These are phyloP conservation scores for Ceriops tagal DNA, from an alignment of 345 rosid genomes.

Conservation along the genomic window DNA sequence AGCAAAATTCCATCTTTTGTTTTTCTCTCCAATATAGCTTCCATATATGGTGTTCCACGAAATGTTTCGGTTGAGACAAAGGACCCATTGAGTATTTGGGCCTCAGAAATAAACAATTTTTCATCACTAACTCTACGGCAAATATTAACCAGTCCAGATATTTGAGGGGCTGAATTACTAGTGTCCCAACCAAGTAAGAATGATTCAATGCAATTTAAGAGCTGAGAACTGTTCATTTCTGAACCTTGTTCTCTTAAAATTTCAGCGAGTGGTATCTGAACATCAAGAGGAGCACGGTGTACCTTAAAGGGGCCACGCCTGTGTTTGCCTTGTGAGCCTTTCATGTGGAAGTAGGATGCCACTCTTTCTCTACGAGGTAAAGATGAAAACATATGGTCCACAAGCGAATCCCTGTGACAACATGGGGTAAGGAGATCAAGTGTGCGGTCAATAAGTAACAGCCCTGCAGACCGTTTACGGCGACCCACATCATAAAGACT, in stretches of 20 bases:
- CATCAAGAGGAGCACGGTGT: slow-evolving; percentile 63
- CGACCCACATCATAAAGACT: slow-evolving; percentile 98
- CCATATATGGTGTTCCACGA: slow-evolving; percentile 78
- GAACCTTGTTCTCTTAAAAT: slow-evolving; percentile 48
- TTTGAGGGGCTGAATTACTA: slow-evolving; percentile 34
- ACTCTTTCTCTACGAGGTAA: slow-evolving; percentile 70
- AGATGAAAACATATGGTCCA: slow-evolving; percentile 76
- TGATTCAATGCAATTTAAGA: slow-evolving; percentile 56
- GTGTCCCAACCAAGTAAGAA: slow-evolving; percentile 74
- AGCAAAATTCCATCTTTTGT: slow-evolving; percentile 78
- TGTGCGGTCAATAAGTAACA: slow-evolving; percentile 84
- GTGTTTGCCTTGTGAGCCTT: slow-evolving; percentile 50
- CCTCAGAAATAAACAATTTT: slow-evolving; percentile 31
- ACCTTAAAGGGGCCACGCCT: slow-evolving; percentile 44
- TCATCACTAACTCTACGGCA: slow-evolving; percentile 25
- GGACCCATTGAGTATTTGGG: slow-evolving; percentile 60
- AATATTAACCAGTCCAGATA: slow-evolving; percentile 31
- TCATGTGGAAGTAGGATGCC: slow-evolving; percentile 27
- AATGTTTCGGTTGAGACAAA: slow-evolving; percentile 63
- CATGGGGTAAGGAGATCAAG: slow-evolving; percentile 95
- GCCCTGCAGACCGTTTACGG: slow-evolving; percentile 82
- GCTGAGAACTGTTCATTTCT: slow-evolving; percentile 35
- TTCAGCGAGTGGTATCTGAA: slow-evolving; percentile 71
- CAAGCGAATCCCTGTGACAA: slow-evolving; percentile 84
- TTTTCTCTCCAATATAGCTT: slow-evolving; percentile 81